Percentiles rank a stretch among this genome's conserved stretches.
These are phyloP conservation scores for Cryptococcus deneoformans DNA, from an alignment of 1,284 basidiomycete genomes.

Conservation along the genomic window DNA sequence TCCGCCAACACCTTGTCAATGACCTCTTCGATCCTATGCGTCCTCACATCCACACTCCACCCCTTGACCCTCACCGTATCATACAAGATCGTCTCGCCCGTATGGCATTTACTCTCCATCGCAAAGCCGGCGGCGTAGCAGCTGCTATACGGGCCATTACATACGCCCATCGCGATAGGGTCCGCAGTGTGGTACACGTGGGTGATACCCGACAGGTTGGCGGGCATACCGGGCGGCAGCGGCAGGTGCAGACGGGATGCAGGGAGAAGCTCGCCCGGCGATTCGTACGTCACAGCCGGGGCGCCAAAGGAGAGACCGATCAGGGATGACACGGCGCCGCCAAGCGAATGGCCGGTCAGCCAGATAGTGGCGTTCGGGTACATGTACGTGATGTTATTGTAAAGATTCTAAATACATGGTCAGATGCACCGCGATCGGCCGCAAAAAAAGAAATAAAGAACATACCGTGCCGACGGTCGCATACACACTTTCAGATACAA, in stretches of 20 bases:
- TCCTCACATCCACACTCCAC: slow-evolving; percentile 76
- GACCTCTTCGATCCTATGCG: slow-evolving; percentile 72
- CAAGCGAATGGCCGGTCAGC: slow-evolving; percentile 88
- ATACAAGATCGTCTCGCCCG: slow-evolving; percentile 79
- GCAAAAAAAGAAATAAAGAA: background rate
- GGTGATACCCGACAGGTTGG: slow-evolving; percentile 50
- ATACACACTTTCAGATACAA: slow-evolving; percentile 82
- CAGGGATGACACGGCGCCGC: slow-evolving; percentile 81
- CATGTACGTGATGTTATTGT: slow-evolving; percentile 89
- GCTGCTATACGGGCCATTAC: slow-evolving; percentile 49
- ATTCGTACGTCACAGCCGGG: slow-evolving; percentile 84
- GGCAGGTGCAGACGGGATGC: slow-evolving; percentile 85
- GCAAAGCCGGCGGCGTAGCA: slow-evolving; percentile 51
- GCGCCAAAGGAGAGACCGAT: slow-evolving; percentile 89
- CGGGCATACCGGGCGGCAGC: slow-evolving; percentile 51
- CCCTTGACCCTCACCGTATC: slow-evolving; percentile 80
- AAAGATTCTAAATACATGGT: slow-evolving; percentile 65
- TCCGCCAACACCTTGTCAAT: slow-evolving; percentile 68
- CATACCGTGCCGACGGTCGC: slow-evolving; percentile 62
- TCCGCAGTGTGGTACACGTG: slow-evolving; percentile 60
- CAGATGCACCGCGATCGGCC: background rate
- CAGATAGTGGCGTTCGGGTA: slow-evolving; percentile 92
- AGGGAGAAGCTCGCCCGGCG: slow-evolving; percentile 83
- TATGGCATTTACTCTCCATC: slow-evolving; percentile 61
- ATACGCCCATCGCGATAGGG: slow-evolving; percentile 51